Conservation (phyloP, 495 filamentous ascomycete genomes). For the Aspergillus cavernicola region DNA sequence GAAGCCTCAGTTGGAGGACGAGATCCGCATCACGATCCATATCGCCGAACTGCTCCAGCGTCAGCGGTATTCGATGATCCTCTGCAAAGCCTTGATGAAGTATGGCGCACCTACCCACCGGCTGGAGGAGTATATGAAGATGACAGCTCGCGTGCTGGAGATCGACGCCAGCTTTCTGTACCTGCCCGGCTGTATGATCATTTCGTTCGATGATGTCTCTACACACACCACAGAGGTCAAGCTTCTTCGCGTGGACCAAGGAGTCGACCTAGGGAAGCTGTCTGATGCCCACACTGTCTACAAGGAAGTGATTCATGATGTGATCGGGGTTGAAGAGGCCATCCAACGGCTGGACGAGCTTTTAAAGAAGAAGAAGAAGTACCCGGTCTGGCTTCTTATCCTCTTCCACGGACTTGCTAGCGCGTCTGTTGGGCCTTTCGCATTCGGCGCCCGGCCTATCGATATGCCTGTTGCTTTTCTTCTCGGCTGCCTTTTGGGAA, state of each 20-base stretch:
- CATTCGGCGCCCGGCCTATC: conserved; percentile 80
- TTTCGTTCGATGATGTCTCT: conserved; percentile 84
- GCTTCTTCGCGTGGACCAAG: conserved; percentile 71
- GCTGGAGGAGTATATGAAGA: conserved; percentile 82
- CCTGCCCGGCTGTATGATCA: conserved; percentile 92
- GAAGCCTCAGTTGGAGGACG: conserved; percentile 52
- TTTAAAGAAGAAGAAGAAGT: conserved; percentile 58
- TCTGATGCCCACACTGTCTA: conserved; percentile 85
- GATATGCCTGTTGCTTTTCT: conserved; percentile 87
- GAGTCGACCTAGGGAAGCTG: conserved; percentile 79
- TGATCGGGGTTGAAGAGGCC: conserved; percentile 80
- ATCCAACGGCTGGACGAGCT: conserved; percentile 66
- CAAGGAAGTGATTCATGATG: conserved; percentile 89
- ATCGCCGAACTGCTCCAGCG: conserved; percentile 80
- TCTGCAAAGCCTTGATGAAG: conserved; percentile 84
- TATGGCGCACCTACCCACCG: conserved; percentile 78
- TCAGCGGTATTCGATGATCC: conserved; percentile 77
- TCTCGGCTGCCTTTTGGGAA: conserved; percentile 77
- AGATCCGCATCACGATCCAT: conserved; percentile 81
- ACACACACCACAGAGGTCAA: conserved; percentile 94
- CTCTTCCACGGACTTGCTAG: conserved; percentile 81
- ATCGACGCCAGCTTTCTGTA: conserved; percentile 92
- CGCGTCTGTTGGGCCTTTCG: conserved; percentile 79
- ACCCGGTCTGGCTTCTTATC: conserved; percentile 68
- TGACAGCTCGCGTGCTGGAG: conserved; percentile 83